Evolutionary conservation across 2,329 filamentous ascomycete genomes (phyloP).

Genomic region (Colletotrichum endophyticum): DNA sequence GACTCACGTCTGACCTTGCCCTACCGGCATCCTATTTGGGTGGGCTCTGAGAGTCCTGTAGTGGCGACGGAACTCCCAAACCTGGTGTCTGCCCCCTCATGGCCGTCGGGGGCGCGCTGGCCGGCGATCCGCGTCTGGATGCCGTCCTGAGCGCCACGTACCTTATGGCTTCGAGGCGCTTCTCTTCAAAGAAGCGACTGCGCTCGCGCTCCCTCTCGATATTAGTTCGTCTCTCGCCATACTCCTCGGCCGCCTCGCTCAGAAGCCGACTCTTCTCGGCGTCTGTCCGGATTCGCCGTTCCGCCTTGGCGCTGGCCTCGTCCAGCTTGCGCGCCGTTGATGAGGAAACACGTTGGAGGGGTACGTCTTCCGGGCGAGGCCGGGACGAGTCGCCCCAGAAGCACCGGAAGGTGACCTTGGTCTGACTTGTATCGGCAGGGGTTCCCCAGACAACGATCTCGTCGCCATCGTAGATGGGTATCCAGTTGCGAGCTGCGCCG

Average conservation of each 20-base stretch:
- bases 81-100: slow-evolving; percentile 6
- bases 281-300: slow-evolving; percentile 46
- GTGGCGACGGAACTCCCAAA: background rate
- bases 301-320: slow-evolving; percentile 48
- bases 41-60: background rate
- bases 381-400: slow-evolving; percentile 60
- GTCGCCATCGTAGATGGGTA: slow-evolving; percentile 78
- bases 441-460: slow-evolving; percentile 73
- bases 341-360: slow-evolving; percentile 40
- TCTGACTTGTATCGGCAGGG: slow-evolving; percentile 39
- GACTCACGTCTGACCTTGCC: background rate
- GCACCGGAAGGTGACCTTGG: slow-evolving; percentile 57
- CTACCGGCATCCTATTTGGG: background rate
- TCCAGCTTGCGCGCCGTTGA: slow-evolving; percentile 52
- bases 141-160: slow-evolving; percentile 31
- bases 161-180: slow-evolving; percentile 49
- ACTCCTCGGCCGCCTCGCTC: slow-evolving; percentile 49
- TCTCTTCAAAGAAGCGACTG: slow-evolving; percentile 54
- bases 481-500: slow-evolving; percentile 64
- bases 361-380: slow-evolving; percentile 39
- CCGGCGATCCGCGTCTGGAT: slow-evolving; percentile 19
- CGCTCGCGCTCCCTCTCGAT: slow-evolving; percentile 53
- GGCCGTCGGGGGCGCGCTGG: slow-evolving; percentile 17
- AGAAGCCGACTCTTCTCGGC: slow-evolving; percentile 45
- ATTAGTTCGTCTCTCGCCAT: slow-evolving; percentile 41